These are phyloP conservation scores for Phaeotremella skinneri DNA, from an alignment of 768 basidiomycete species.

Conservation along the genomic window DNA sequence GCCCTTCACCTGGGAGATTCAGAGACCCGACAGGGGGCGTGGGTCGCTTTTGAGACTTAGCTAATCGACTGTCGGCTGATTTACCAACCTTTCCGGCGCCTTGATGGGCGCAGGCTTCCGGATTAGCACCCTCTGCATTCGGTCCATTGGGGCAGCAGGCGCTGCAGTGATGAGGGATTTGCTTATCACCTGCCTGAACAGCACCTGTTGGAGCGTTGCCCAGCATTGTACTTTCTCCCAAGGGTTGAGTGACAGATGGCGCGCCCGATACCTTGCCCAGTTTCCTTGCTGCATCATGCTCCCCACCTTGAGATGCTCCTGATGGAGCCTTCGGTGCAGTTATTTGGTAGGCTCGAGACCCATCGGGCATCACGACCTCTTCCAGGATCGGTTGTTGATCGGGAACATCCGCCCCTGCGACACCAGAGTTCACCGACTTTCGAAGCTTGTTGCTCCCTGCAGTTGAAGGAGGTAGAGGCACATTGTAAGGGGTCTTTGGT, in stretches of 20 bases:
- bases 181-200: background rate
- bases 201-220: background rate
- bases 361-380: conserved; percentile 38
- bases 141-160: conserved; percentile 41
- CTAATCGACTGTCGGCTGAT: background rate
- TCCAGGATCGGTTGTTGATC: conserved; percentile 15
- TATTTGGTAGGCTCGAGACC: conserved; percentile 30
- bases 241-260: background rate
- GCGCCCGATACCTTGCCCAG: conserved; percentile 11
- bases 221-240: background rate
- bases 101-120: conserved; percentile 39
- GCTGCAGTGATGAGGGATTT: conserved; percentile 26
- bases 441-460: too few species aligned
- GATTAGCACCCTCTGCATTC: conserved; percentile 17
- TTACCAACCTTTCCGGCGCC: conserved; percentile 13
- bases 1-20: background rate
- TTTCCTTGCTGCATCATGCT: conserved; percentile 5
- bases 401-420: too few species aligned
- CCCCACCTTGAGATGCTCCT: conserved; percentile 1
- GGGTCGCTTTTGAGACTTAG: background rate
- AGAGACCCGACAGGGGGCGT: background rate
- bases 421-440: too few species aligned
- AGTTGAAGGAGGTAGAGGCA: background rate
- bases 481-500: background rate
- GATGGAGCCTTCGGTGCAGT: conserved; percentile 3